Percentiles rank a stretch among this genome's conserved stretches.
Evolutionary conservation across 805 yeast species (phyloP).

Genomic region (Myxozyma nipponensis): DNA sequence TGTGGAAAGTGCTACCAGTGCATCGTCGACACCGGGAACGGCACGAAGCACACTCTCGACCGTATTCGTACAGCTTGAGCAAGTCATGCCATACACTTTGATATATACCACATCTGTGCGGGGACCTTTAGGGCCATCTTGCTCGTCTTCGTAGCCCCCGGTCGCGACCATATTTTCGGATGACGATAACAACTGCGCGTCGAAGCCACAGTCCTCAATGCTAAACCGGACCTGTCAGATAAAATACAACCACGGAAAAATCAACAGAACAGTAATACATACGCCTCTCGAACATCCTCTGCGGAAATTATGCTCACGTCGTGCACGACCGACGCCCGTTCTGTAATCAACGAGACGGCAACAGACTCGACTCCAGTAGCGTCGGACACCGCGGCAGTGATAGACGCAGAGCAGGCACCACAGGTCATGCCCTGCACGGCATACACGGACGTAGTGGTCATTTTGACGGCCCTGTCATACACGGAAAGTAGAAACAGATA

Average conservation of each 20-base stretch:
- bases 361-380: conserved; percentile 52
- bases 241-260: neutral
- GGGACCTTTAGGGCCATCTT: conserved; percentile 8
- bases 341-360: conserved; percentile 71
- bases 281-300: conserved; percentile 43
- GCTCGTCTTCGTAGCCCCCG: conserved; percentile 10
- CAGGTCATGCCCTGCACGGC: conserved; percentile 83
- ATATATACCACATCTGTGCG: conserved; percentile 19
- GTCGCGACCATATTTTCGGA: conserved; percentile 8
- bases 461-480: no score
- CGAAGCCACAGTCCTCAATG: conserved; percentile 78
- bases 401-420: conserved; percentile 71
- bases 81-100: conserved; percentile 56
- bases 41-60: conserved; percentile 47
- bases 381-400: conserved; percentile 51
- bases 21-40: conserved; percentile 48
- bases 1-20: conserved; percentile 50
- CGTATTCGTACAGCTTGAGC: conserved; percentile 51
- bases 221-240: conserved; percentile 29
- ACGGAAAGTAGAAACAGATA: no score
- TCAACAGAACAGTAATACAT: conserved; percentile 6
- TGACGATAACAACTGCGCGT: conserved; percentile 39
- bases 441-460: conserved; percentile 23
- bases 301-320: conserved; percentile 35
- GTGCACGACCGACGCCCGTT: conserved; percentile 60